Conservation (phyloP, 208 protist genomes). For the Wallacemonas rigidus region DNA sequence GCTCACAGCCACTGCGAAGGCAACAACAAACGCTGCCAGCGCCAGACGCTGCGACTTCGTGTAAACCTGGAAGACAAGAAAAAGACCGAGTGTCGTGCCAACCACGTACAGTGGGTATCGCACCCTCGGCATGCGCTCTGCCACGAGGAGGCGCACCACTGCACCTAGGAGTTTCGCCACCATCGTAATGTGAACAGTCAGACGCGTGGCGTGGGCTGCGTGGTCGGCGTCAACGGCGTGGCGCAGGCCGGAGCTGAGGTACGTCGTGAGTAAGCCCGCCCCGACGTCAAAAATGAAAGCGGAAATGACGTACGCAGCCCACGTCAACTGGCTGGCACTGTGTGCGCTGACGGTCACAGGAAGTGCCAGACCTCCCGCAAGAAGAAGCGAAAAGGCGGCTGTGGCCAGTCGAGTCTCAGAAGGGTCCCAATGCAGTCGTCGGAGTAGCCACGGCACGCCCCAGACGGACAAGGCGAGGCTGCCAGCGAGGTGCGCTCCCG, state of each 20-base stretch:
- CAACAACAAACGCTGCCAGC: neutral
- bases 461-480: neutral
- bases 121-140: neutral
- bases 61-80: neutral
- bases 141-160: conserved; percentile 14
- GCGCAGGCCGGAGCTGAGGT: neutral
- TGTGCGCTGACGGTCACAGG: neutral
- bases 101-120: neutral
- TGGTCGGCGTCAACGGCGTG: neutral
- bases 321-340: neutral
- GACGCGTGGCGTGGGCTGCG: neutral
- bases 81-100: neutral
- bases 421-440: neutral
- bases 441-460: conserved; percentile 5
- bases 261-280: conserved; percentile 14
- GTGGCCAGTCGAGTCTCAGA: neutral
- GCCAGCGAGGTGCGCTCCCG: conserved; percentile 1
- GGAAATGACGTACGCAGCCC: conserved; percentile 34
- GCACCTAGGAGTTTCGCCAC: conserved; percentile 19
- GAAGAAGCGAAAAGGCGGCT: neutral
- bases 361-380: neutral
- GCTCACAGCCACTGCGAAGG: neutral
- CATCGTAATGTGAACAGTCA: conserved; percentile 15
- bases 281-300: conserved; percentile 47
- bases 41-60: neutral